phyloP scores from a whole-genome alignment of 2,329 filamentous ascomycete genomes.

The Pestalotiopsis sp. region DNA sequence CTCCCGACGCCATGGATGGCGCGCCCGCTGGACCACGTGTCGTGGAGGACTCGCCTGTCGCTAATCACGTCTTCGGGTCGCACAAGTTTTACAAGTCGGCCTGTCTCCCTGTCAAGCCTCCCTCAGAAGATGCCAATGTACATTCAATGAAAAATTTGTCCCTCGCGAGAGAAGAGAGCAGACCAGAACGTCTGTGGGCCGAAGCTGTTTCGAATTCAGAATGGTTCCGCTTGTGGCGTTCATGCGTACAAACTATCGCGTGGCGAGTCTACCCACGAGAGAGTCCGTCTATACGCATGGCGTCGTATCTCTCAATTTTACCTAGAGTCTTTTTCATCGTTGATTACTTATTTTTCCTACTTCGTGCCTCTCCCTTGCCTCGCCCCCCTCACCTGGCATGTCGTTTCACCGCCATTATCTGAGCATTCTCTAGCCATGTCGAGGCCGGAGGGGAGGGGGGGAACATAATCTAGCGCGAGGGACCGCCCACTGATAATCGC shows the following conservation, averaged over 20 bases:
- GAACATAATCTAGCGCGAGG: background rate
- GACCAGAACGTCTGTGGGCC: background rate
- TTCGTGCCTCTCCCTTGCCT: background rate
- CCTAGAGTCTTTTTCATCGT: background rate
- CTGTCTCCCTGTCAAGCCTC: too few species aligned
- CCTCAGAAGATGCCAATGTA: background rate
- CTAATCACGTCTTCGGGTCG: background rate
- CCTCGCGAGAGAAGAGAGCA: background rate
- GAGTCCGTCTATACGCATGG: background rate
- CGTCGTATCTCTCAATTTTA: background rate
- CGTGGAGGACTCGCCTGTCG: background rate
- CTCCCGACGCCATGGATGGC: background rate
- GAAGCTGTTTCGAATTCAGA: background rate
- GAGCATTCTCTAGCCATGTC: background rate
- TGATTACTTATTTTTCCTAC: background rate
- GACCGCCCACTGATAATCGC: background rate
- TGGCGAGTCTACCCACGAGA: background rate
- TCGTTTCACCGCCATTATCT: conserved; percentile 4
- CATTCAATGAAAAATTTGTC: background rate
- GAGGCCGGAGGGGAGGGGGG: background rate
- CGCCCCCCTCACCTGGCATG: background rate
- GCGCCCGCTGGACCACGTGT: background rate
- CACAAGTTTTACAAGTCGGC: too few species aligned
- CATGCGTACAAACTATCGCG: background rate
- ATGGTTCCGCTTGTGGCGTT: background rate